A percentile compares a stretch with the other conserved stretches of the same genome.
phyloP scores from a whole-genome alignment of 352 stramenopile genomes.

The Phytophthora idaei region DNA sequence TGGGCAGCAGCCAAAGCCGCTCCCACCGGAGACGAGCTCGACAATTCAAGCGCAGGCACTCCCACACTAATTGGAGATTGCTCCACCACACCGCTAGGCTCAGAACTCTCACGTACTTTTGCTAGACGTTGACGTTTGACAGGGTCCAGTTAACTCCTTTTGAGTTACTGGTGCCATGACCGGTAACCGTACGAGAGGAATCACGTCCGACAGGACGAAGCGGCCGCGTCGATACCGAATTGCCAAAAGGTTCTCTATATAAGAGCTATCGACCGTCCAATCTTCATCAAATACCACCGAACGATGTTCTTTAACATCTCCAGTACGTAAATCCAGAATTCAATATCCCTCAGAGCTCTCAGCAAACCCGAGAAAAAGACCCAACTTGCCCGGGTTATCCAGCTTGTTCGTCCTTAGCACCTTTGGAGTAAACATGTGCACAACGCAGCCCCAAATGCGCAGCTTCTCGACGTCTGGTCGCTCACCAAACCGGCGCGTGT shows the following conservation, averaged over 20 bases:
- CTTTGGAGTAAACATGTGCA: conserved; percentile 13
- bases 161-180: background rate
- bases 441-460: conserved; percentile 6
- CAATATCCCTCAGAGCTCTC: conserved; percentile 6
- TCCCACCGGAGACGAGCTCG: background rate
- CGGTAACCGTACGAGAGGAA: too few species aligned
- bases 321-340: conserved; percentile 6
- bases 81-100: background rate
- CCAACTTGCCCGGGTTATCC: conserved; percentile 18
- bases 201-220: background rate
- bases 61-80: background rate
- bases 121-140: background rate
- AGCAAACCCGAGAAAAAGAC: conserved; percentile 2
- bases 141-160: background rate
- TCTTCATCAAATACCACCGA: background rate
- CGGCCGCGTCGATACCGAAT: background rate
- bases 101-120: background rate
- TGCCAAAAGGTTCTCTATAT: background rate
- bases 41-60: background rate
- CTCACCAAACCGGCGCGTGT: conserved; percentile 7
- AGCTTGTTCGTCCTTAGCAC: conserved; percentile 6
- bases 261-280: conserved; percentile 1
- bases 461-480: conserved; percentile 1
- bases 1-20: background rate
- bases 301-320: background rate